phyloP scores from a whole-genome alignment of 192 early-diverging fungal species.

The Rhizophagus clarus region DNA sequence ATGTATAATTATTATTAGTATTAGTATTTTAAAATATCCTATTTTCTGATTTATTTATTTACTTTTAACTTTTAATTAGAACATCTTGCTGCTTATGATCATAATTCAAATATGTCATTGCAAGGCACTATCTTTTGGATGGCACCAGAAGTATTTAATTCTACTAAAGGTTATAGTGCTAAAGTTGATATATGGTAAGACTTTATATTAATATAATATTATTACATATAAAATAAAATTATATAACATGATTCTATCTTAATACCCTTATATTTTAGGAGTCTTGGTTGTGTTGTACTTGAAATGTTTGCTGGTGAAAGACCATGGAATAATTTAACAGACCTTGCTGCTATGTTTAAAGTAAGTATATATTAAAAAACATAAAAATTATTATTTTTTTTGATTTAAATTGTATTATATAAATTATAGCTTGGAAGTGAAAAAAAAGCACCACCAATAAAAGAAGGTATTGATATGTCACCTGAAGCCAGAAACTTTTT shows the following conservation, averaged over 20 bases:
- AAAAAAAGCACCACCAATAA: constrained; percentile 78
- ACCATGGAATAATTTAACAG: constrained; percentile 68
- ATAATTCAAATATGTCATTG: constrained; percentile 52
- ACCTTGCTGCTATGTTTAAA: constrained; percentile 57
- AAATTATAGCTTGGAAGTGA: constrained; percentile 75
- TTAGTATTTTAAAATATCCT: no score
- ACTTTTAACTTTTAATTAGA: constrained; percentile 15
- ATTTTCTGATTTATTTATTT: constrained; percentile 39
- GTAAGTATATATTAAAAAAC: constrained; percentile 37
- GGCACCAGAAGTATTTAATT: constrained; percentile 88
- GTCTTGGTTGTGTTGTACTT: constrained; percentile 83
- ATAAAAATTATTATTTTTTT: constrained; percentile 36
- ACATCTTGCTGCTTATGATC: constrained; percentile 38
- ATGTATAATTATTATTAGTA: constrained; percentile 19
- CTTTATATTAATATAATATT: neutral
- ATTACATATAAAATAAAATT: neutral
- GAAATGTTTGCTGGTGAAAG: constrained; percentile 94
- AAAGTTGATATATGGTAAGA: constrained; percentile 92
- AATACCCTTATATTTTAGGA: constrained; percentile 30
- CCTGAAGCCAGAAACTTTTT: constrained; percentile 73
- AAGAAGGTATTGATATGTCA: constrained; percentile 58
- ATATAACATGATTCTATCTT: neutral
- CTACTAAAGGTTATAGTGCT: constrained; percentile 75
- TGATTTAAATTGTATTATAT: neutral
- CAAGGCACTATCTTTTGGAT: constrained; percentile 90